Evolutionary conservation across 306 rosid species (phyloP).

Genomic region (Fragaria iinumae): DNA sequence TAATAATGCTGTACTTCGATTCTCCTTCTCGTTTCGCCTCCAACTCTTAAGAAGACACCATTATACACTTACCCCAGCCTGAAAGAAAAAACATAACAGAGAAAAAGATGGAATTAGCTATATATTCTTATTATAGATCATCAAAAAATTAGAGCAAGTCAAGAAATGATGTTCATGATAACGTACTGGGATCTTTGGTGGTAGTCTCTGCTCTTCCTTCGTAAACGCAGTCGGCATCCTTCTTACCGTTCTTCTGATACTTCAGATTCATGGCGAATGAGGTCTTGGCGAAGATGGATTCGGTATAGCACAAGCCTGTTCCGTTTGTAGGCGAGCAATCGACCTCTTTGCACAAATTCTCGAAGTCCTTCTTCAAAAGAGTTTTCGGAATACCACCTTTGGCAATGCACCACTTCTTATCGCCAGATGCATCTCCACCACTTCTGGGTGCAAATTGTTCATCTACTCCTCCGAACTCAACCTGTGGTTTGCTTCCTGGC

Average conservation of each 20-base stretch:
- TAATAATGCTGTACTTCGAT: not conserved
- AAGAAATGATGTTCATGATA: not conserved
- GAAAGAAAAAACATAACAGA: not conserved
- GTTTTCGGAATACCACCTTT: not conserved
- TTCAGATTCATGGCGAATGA: slow-evolving; percentile 1
- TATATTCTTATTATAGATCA: not conserved
- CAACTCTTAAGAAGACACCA: not conserved
- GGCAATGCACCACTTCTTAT: not conserved
- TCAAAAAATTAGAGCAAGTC: not conserved
- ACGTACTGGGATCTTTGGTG: not conserved
- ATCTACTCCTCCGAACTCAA: not conserved
- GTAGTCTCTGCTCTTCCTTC: not conserved
- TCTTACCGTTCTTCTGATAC: not conserved
- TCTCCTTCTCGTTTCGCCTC: not conserved
- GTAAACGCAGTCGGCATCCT: not conserved
- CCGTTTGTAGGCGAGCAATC: not conserved
- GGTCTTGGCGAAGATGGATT: not conserved
- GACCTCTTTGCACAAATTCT: not conserved
- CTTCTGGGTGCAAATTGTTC: not conserved
- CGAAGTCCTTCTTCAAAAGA: not conserved
- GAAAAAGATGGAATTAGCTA: not conserved
- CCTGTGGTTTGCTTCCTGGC: not conserved
- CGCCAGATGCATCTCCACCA: not conserved
- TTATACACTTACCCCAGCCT: not conserved
- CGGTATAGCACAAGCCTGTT: not conserved